Evolutionary conservation across 225 moss, liverwort and hornwort species (phyloP).

Genomic region (Sphagnum tenellum): DNA sequence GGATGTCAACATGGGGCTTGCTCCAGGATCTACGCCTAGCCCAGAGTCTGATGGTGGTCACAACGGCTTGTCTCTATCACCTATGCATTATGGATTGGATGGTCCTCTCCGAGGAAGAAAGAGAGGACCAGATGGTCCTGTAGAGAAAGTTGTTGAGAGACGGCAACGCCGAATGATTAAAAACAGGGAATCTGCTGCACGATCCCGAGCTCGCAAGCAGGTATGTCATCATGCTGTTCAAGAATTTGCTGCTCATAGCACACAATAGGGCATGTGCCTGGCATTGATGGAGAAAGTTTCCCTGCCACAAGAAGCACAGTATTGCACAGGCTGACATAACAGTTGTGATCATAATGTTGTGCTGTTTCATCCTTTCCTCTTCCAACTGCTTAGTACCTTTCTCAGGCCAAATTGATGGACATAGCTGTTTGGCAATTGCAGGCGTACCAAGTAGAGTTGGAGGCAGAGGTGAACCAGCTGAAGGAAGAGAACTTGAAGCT

Average conservation of each 20-base stretch:
- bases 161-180: conserved; percentile 96
- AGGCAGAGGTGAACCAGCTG: conserved; percentile 84
- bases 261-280: no score
- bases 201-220: conserved; percentile 96
- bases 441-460: conserved; percentile 96
- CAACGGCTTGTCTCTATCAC: conserved; percentile 70
- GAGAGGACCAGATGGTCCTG: conserved; percentile 74
- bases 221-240: conserved; percentile 10
- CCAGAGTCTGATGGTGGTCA: conserved; percentile 75
- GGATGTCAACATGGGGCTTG: conserved; percentile 63
- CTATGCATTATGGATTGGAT: conserved; percentile 62
- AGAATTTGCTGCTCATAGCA: no score
- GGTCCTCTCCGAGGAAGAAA: conserved; percentile 72
- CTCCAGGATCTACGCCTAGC: conserved; percentile 70
- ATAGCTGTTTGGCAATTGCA: conserved; percentile 10
- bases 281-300: no score
- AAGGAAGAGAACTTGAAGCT: conserved; percentile 82
- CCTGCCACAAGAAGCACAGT: no score
- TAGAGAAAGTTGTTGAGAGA: conserved; percentile 84
- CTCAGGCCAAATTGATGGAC: no score
- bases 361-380: no score
- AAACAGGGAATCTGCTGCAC: conserved; percentile 92
- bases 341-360: no score
- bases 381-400: no score
- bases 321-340: no score